Evolutionary conservation across 2,329 filamentous ascomycete genomes (phyloP).

Genomic region (Aspergillaceae sp.): DNA sequence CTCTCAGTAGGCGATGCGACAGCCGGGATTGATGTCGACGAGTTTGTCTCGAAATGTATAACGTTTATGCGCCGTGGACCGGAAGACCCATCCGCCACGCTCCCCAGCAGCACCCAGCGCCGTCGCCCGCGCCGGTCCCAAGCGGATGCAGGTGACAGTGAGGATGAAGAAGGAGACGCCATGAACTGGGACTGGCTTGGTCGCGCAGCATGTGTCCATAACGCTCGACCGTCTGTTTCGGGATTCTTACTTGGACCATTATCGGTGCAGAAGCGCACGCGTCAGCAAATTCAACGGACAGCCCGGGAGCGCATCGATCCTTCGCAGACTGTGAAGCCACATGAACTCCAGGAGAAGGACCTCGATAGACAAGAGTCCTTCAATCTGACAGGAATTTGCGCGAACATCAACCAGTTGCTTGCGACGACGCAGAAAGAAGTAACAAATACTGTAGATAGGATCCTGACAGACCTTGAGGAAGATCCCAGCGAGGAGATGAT

Average conservation of each 20-base stretch:
- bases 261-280: slow-evolving; percentile 75
- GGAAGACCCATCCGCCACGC: slow-evolving; percentile 45
- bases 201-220: slow-evolving; percentile 62
- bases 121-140: slow-evolving; percentile 28
- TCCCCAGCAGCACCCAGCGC: slow-evolving; percentile 29
- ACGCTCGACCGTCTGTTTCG: slow-evolving; percentile 64
- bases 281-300: slow-evolving; percentile 61
- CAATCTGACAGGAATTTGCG: slow-evolving; percentile 70
- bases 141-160: slow-evolving; percentile 51
- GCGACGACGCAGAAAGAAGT: slow-evolving; percentile 33
- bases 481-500: slow-evolving; percentile 32
- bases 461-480: slow-evolving; percentile 24
- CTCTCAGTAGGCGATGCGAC: slow-evolving; percentile 64
- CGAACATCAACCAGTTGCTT: slow-evolving; percentile 61
- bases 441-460: slow-evolving; percentile 41
- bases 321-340: slow-evolving; percentile 61
- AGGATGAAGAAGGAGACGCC: slow-evolving; percentile 58
- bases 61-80: slow-evolving; percentile 69
- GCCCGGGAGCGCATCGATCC: slow-evolving; percentile 60
- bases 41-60: slow-evolving; percentile 85
- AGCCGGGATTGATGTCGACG: slow-evolving; percentile 76
- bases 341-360: slow-evolving; percentile 67
- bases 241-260: slow-evolving; percentile 83
- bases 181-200: slow-evolving; percentile 84
- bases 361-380: slow-evolving; percentile 68